These are phyloP conservation scores for Oemleria cerasiformis DNA, from an alignment of 306 rosid species.

Conservation along the genomic window DNA sequence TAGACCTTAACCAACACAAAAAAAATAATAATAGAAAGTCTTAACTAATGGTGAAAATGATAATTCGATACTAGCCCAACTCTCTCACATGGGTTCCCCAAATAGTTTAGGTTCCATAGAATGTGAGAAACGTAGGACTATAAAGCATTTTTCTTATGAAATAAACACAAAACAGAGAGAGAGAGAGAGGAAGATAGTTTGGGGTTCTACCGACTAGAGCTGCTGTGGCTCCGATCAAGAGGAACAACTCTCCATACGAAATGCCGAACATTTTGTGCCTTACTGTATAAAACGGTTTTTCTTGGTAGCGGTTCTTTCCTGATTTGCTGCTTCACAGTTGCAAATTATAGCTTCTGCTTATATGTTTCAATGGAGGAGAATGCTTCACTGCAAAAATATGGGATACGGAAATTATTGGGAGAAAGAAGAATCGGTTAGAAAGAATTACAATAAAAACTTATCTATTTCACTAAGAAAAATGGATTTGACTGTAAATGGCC, in stretches of 20 bases:
- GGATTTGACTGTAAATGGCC: too few species aligned
- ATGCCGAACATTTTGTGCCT: constrained; percentile 37
- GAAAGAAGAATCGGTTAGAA: too few species aligned
- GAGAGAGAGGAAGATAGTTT: constrained; percentile 8
- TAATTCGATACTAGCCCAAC: not conserved
- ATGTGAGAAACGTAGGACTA: not conserved
- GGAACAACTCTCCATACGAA: constrained; percentile 45
- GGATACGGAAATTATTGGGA: too few species aligned
- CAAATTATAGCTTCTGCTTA: too few species aligned
- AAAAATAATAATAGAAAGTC: not conserved
- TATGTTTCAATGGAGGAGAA: too few species aligned
- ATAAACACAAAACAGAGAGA: not conserved
- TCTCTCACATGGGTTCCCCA: not conserved
- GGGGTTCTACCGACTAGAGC: constrained; percentile 31
- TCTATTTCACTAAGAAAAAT: too few species aligned
- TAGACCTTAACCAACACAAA: not conserved
- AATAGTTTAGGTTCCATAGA: not conserved
- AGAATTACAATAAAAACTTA: too few species aligned
- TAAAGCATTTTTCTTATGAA: not conserved
- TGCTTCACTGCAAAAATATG: too few species aligned
- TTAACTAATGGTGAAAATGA: not conserved
- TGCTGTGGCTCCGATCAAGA: constrained; percentile 42
- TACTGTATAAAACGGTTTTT: too few species aligned
- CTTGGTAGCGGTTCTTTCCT: too few species aligned
- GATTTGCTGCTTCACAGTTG: too few species aligned